phyloP scores from a whole-genome alignment of 2,329 filamentous ascomycete genomes.

The Cryphonectria nitschkei region DNA sequence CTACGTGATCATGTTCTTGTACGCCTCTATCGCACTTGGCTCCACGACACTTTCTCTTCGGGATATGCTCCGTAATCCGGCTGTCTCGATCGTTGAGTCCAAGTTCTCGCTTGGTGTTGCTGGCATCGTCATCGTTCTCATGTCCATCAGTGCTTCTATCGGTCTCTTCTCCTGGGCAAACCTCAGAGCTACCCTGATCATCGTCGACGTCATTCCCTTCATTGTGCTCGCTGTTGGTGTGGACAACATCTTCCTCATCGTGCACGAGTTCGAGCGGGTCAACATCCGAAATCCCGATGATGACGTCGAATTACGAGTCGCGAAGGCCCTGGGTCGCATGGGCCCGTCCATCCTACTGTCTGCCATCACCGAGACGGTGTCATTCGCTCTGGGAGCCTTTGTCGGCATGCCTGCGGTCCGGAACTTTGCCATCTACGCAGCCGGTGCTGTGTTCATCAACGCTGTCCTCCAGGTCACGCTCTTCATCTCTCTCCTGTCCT shows the following conservation, averaged over 20 bases:
- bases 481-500: constrained; percentile 87
- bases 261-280: constrained; percentile 95
- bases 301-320: constrained; percentile 81
- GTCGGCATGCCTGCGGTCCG: constrained; percentile 98
- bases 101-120: constrained; percentile 96
- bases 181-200: constrained; percentile 94
- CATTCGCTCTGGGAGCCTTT: constrained; percentile 88
- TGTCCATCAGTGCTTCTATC: constrained; percentile 96
- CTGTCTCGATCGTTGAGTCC: constrained; percentile 86
- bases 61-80: constrained; percentile 79
- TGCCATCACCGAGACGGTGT: constrained; percentile 90
- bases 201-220: constrained; percentile 97
- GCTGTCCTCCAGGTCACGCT: constrained; percentile 96
- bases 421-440: constrained; percentile 96
- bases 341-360: constrained; percentile 95
- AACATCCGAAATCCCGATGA: constrained; percentile 91
- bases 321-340: constrained; percentile 90
- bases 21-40: constrained; percentile 89
- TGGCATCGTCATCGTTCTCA: constrained; percentile 92
- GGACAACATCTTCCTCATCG: constrained; percentile 98
- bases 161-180: constrained; percentile 91
- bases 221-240: constrained; percentile 95
- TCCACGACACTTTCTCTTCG: constrained; percentile 80
- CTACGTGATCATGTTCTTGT: constrained; percentile 98
- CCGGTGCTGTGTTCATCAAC: constrained; percentile 95